Base-by-base conservation (phyloP, 371 early-diverging fungal genomes). In the Mucor sp. region DNA sequence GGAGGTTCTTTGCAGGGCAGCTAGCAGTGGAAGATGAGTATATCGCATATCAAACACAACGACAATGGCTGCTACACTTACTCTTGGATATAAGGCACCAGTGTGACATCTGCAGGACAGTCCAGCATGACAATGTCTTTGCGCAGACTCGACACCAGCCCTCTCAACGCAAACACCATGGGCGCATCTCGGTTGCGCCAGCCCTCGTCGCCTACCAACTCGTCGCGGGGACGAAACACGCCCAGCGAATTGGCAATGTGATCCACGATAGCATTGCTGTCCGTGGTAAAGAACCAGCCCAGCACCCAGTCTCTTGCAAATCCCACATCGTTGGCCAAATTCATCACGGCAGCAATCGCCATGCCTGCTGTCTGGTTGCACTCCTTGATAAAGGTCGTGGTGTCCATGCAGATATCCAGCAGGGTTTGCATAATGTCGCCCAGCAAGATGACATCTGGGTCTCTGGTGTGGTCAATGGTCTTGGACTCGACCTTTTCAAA, bases 161-260 rank as follows among this genome's bases (percentile, higher is more conserved):
- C 88, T 39, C 86, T 76, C 6, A 88, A 80, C 6, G 86, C 70
- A 28, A 80, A 81, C 5, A 88, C 57, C 82, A 88, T 84, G 15
- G 80, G 77, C 1, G 76, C 72, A 53, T 80, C 74, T 8, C 74
- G 76, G 27, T 62, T 70, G 5, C n/a, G 58, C 86, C 83, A 84
- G 15, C 79, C 74, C 19, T 39, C 23, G 1, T 53, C 43, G 0
- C 68, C 69, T 1, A 68, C 44, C 25, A 81, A 59, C 6, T 43
- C 44, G 5, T 56, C 43, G 9, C 58, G 62, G 2, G 79, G 65
- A 19, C 21, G 7, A 3, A 64, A 27, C 2, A 82, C 55, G 19
- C 67, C 71, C 1, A 78, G 58, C 12, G 59, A 28, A 11, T 44
- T 21, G 4, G 61, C 35, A 12, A 72, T 67, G 6, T 70, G 39